These are phyloP conservation scores for Exophiala bonariae DNA, from an alignment of 2,329 filamentous ascomycete genomes.

Conservation along the genomic window DNA sequence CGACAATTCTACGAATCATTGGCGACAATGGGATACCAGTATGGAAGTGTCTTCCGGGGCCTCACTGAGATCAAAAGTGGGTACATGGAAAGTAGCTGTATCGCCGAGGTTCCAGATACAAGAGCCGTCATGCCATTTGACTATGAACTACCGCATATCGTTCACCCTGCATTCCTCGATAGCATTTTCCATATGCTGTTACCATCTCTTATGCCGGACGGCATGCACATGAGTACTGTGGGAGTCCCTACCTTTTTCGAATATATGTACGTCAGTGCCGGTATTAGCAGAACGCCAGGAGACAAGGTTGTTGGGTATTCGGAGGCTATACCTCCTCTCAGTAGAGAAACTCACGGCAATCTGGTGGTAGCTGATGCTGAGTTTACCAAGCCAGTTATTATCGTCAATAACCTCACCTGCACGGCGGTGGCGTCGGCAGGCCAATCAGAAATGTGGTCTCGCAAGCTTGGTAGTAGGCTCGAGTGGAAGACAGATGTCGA, in stretches of 20 bases:
- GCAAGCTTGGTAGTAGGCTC: conserved; percentile 2
- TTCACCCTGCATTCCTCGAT: conserved; percentile 36
- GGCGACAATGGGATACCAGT: conserved; percentile 29
- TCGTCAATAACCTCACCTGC: conserved; percentile 5
- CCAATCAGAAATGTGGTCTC: background rate
- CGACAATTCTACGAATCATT: conserved; percentile 31
- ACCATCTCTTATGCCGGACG: conserved; percentile 17
- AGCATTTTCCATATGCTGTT: conserved; percentile 34
- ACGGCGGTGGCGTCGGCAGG: conserved; percentile 3
- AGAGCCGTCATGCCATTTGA: conserved; percentile 30
- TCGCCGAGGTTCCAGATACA: conserved; percentile 31
- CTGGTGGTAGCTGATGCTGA: conserved; percentile 5
- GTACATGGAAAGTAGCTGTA: conserved; percentile 19
- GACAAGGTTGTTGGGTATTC: conserved; percentile 4
- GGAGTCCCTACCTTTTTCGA: conserved; percentile 13
- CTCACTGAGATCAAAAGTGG: conserved; percentile 20
- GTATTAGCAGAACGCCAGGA: background rate
- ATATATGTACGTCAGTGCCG: conserved; percentile 10
- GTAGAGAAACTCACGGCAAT: conserved; percentile 5
- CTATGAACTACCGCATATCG: conserved; percentile 29
- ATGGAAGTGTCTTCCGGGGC: conserved; percentile 33
- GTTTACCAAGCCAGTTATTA: conserved; percentile 2
- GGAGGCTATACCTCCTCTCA: conserved; percentile 5
- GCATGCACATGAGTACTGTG: conserved; percentile 11
- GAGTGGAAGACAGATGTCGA: conserved; percentile 1